Evolutionary conservation across 495 filamentous ascomycete genomes (phyloP).

Genomic region (Xylaria acuta): DNA sequence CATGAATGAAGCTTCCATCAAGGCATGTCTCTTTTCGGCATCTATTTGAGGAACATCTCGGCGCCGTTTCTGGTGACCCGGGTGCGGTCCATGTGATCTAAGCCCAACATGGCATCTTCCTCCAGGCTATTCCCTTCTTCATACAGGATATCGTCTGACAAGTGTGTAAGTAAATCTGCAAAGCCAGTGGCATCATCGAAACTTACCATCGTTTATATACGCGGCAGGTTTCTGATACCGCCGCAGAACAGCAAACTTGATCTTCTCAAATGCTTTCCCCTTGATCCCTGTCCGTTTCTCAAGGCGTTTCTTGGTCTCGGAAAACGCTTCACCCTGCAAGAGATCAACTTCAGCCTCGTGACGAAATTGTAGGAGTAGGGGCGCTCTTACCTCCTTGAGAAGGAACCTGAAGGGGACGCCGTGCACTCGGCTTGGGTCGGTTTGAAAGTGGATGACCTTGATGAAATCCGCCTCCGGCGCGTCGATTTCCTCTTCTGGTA

Average conservation of each 20-base stretch:
- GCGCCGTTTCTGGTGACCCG: conserved; percentile 59
- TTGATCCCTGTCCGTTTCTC: conserved; percentile 92
- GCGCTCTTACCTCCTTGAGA: conserved; percentile 72
- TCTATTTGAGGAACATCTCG: conserved; percentile 64
- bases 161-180: conserved; percentile 31
- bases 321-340: conserved; percentile 80
- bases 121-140: conserved; percentile 65
- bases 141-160: conserved; percentile 79
- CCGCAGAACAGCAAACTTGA: conserved; percentile 88
- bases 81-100: conserved; percentile 85
- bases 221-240: conserved; percentile 72
- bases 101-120: conserved; percentile 78
- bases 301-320: conserved; percentile 87
- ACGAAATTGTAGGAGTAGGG: not conserved
- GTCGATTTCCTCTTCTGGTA: conserved; percentile 78
- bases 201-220: conserved; percentile 88
- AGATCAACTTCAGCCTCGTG: conserved; percentile 27
- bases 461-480: conserved; percentile 66
- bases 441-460: conserved; percentile 88
- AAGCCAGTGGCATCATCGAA: not conserved
- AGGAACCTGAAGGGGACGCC: conserved; percentile 92
- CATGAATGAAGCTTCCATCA: not conserved
- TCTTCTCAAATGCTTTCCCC: conserved; percentile 97
- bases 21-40: not conserved
- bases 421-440: conserved; percentile 74